Conservation (phyloP, 768 basidiomycete genomes). For the Boletus rufocinnamomeus region DNA sequence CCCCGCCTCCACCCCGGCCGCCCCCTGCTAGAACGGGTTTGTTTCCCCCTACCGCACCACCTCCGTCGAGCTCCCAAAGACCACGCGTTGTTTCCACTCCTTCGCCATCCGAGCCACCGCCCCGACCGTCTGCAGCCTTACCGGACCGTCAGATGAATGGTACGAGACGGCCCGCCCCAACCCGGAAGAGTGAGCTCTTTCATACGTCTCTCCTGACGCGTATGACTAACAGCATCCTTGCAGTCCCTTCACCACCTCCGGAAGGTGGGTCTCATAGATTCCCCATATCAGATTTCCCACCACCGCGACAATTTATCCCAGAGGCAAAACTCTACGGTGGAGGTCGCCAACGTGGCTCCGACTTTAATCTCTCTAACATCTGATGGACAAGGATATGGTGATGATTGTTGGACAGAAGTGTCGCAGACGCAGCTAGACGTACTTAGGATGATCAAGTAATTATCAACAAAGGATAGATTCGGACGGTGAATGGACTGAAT, state of each 20-base stretch:
- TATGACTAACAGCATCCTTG: slow-evolving; percentile 17
- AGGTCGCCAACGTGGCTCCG: slow-evolving; percentile 68
- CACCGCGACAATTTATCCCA: slow-evolving; percentile 63
- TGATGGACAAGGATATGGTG: slow-evolving; percentile 14
- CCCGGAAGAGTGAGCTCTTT: slow-evolving; percentile 49
- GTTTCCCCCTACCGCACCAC: slow-evolving; percentile 15
- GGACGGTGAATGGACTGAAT: too few species aligned
- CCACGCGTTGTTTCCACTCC: slow-evolving; percentile 31
- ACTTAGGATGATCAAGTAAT: background rate
- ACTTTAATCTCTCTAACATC: slow-evolving; percentile 56
- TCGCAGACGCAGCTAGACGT: background rate
- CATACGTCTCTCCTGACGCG: background rate
- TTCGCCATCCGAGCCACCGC: slow-evolving; percentile 20
- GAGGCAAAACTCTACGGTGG: slow-evolving; percentile 58
- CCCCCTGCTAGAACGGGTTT: slow-evolving; percentile 30
- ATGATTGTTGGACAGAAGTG: background rate
- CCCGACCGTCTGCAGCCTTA: slow-evolving; percentile 11
- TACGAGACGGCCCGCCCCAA: slow-evolving; percentile 38
- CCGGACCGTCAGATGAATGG: slow-evolving; percentile 31
- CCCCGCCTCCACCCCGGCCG: slow-evolving; percentile 36
- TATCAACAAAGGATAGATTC: too few species aligned
- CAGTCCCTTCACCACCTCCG: slow-evolving; percentile 61
- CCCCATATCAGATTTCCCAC: slow-evolving; percentile 76
- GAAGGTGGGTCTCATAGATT: slow-evolving; percentile 70
- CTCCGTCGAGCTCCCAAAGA: slow-evolving; percentile 23